Evolutionary conservation across 2,329 filamentous ascomycete genomes (phyloP).

Genomic region (Colletotrichum sp.): DNA sequence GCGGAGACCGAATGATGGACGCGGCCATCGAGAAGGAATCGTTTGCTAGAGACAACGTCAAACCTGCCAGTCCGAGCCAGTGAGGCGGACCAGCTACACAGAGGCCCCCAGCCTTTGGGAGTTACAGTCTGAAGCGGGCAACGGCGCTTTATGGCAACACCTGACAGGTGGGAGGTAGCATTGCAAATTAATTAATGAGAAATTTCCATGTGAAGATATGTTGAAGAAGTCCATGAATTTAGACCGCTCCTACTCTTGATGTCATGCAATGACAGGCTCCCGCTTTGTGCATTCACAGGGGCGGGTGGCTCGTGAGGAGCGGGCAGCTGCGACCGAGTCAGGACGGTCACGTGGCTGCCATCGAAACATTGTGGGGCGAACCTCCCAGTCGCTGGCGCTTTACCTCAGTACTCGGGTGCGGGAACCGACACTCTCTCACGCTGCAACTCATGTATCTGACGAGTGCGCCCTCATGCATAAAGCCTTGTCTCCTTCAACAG

Average conservation of each 20-base stretch:
- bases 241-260: not conserved
- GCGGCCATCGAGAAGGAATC: conserved; percentile 77
- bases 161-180: not conserved
- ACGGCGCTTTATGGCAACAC: not conserved
- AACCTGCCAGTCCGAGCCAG: conserved; percentile 22
- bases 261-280: not conserved
- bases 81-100: not conserved
- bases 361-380: not conserved
- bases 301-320: not conserved
- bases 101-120: not conserved
- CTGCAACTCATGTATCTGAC: conserved; percentile 11
- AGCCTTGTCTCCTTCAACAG: not conserved
- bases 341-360: not conserved
- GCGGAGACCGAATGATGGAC: conserved; percentile 87
- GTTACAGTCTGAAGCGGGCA: not conserved
- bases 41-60: conserved; percentile 52
- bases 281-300: not conserved
- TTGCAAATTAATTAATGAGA: not conserved
- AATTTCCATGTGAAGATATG: not conserved
- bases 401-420: not conserved
- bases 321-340: not conserved
- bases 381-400: not conserved
- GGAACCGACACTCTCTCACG: not conserved
- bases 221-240: not conserved
- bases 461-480: conserved; percentile 1